These are phyloP conservation scores for Pythium grandisporangium DNA, from an alignment of 352 stramenopile species.

Conservation along the genomic window DNA sequence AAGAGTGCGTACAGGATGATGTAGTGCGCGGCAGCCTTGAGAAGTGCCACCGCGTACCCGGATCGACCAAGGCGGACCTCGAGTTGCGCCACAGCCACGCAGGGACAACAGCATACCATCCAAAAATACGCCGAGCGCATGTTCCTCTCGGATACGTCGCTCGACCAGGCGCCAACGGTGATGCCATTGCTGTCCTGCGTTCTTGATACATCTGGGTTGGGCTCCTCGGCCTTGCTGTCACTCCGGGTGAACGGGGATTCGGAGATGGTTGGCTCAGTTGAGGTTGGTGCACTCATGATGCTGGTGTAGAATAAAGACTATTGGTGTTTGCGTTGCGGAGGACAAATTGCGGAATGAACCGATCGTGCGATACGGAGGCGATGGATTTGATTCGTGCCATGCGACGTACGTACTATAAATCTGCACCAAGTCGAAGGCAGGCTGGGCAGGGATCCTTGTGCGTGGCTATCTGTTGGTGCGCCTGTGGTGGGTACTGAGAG, in stretches of 20 bases:
- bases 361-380: too few relatives aligned
- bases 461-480: too few relatives aligned
- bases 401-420: too few relatives aligned
- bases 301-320: too few relatives aligned
- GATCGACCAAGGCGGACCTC: slow-evolving; percentile 7
- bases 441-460: too few relatives aligned
- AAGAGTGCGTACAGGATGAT: slow-evolving; percentile 4
- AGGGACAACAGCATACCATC: slow-evolving; percentile 14
- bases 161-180: slow-evolving; percentile 7
- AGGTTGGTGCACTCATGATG: too few relatives aligned
- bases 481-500: too few relatives aligned
- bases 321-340: too few relatives aligned
- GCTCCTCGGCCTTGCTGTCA: neutral
- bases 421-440: too few relatives aligned
- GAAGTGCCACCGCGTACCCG: slow-evolving; percentile 4
- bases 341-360: too few relatives aligned
- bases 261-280: too few relatives aligned
- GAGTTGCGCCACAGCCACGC: slow-evolving; percentile 10
- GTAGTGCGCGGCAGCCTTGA: neutral
- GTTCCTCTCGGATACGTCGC: slow-evolving; percentile 2
- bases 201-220: slow-evolving; percentile 7
- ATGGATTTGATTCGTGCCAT: too few relatives aligned
- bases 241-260: slow-evolving; percentile 11
- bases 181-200: slow-evolving; percentile 14
- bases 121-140: slow-evolving; percentile 7